A percentile compares a stretch with the other conserved stretches of the same genome.
phyloP scores from a whole-genome alignment of 106 monocot genomes.

The Narthecium ossifragum region DNA sequence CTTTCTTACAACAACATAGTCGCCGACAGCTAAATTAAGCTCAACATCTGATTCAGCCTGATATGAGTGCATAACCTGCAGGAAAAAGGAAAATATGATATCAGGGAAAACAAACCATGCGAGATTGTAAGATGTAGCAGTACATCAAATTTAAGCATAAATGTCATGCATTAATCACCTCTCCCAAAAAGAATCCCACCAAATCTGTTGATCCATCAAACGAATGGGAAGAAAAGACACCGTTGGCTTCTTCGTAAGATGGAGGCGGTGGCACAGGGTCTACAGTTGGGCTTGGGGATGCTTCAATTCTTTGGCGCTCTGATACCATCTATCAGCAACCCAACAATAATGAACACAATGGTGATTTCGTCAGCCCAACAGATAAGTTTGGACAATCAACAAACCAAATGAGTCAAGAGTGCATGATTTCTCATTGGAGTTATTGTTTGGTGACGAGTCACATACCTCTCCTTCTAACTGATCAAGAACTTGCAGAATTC shows the following conservation, averaged over 20 bases:
- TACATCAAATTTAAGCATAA: neutral
- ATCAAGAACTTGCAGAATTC: constrained; percentile 72
- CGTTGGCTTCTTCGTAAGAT: constrained; percentile 87
- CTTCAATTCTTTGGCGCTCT: constrained; percentile 89
- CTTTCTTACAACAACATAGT: constrained; percentile 81
- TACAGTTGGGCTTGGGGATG: constrained; percentile 42
- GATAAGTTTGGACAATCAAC: too few relatives aligned
- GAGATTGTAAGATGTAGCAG: neutral
- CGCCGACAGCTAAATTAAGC: constrained; percentile 63
- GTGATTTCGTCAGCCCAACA: too few relatives aligned
- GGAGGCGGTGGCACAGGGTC: constrained; percentile 65
- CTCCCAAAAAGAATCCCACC: constrained; percentile 80
- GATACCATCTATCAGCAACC: constrained; percentile 53
- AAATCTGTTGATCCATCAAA: constrained; percentile 41
- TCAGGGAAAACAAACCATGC: neutral
- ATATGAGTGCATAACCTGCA: constrained; percentile 71
- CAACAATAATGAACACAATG: neutral
- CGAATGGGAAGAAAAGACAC: constrained; percentile 29
- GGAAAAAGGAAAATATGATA: neutral
- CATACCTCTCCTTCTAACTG: constrained; percentile 71
- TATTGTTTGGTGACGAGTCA: too few relatives aligned
- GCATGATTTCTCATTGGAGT: too few relatives aligned
- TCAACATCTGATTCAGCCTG: constrained; percentile 79
- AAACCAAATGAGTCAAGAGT: too few relatives aligned
- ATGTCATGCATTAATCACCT: constrained; percentile 37